Base-by-base conservation (phyloP, 1,139 yeast genomes). In the Scheffersomyces cryptocercus region DNA sequence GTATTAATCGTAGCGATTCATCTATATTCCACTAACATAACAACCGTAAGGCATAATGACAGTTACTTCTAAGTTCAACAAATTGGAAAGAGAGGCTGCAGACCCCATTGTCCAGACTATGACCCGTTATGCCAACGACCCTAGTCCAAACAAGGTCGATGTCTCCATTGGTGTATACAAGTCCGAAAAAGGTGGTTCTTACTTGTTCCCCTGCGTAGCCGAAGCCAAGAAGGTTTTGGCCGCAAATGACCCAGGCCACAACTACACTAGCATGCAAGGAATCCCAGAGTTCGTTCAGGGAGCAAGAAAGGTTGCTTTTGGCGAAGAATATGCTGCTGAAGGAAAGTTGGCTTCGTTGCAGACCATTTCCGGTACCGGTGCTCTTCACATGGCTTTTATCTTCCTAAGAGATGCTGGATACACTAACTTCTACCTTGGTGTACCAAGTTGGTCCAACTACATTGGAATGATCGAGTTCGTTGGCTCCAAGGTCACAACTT, bases 151-250 rank as follows among this genome's bases (percentile, higher is more conserved):
- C 13, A 73, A 73, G 53, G 59, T 72, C 28, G 78, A 73, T 47
- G 68, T 71, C 15, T 62, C 73, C 26, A 70, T 73, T 29, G 79
- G 79, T 2, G 77, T 73, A 24, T 73, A 73, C 57, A 72, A 70
- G 48, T 63, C 68, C 32, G 73, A 65, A 44, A 48, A 57, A 11
- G 78, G 78, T 3, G 55, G 56, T 26, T 58, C 68, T 36, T 70
- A 62, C 53, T 60, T 66, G 7, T 71, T 70, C 52, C 77, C 77
- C 9, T 55, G 70, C 24, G 73, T 73, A 12, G 54, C 56, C 24
- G 52, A 58, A 44, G 76, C 77, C 37, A 73, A 73, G 48, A 51
- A 58, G 26, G 50, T 54, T 16, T 61, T 72, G 42, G 52, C 56
- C 32, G 55, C 55, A 14, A 60, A 68, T 42, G 74, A 72, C 45